Percentiles rank a stretch among this genome's conserved stretches.
These are phyloP conservation scores for Crithidia bombi DNA, from an alignment of 208 protist genomes.

Conservation along the genomic window DNA sequence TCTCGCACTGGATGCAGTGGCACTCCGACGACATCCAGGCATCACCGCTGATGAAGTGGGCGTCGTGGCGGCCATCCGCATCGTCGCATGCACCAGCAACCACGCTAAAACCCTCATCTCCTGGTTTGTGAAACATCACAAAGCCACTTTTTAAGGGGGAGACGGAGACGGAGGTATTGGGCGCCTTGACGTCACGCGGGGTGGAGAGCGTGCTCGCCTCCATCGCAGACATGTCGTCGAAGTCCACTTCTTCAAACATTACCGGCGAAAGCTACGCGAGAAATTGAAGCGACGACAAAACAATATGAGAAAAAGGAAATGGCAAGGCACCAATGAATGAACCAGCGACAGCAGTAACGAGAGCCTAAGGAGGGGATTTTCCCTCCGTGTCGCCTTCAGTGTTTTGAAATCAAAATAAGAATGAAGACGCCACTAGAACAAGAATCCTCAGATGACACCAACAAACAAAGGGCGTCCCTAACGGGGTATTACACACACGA, in stretches of 20 bases:
- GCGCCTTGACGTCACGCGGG: neutral
- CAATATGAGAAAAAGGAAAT: neutral
- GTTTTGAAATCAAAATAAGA: too few relatives aligned
- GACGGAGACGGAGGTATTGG: neutral
- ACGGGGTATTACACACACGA: too few relatives aligned
- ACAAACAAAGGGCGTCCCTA: too few relatives aligned
- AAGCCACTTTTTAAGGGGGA: constrained; percentile 6
- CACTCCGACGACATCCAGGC: constrained; percentile 73
- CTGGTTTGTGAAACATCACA: constrained; percentile 63
- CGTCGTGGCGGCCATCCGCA: constrained; percentile 36
- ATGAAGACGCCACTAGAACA: too few relatives aligned
- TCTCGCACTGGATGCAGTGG: constrained; percentile 80
- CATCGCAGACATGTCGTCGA: constrained; percentile 8
- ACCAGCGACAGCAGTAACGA: too few relatives aligned
- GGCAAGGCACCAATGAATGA: neutral
- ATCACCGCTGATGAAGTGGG: constrained; percentile 75
- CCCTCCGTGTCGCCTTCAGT: too few relatives aligned
- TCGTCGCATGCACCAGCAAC: constrained; percentile 69
- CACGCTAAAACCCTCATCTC: constrained; percentile 63
- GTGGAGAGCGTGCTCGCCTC: constrained; percentile 1
- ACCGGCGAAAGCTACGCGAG: too few relatives aligned
- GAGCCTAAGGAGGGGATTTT: too few relatives aligned
- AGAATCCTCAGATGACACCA: too few relatives aligned
- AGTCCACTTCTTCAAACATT: constrained; percentile 17
- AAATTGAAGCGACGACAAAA: neutral